These are phyloP conservation scores for Lyophyllum shimeji DNA, from an alignment of 768 basidiomycete genomes.

Conservation along the genomic window DNA sequence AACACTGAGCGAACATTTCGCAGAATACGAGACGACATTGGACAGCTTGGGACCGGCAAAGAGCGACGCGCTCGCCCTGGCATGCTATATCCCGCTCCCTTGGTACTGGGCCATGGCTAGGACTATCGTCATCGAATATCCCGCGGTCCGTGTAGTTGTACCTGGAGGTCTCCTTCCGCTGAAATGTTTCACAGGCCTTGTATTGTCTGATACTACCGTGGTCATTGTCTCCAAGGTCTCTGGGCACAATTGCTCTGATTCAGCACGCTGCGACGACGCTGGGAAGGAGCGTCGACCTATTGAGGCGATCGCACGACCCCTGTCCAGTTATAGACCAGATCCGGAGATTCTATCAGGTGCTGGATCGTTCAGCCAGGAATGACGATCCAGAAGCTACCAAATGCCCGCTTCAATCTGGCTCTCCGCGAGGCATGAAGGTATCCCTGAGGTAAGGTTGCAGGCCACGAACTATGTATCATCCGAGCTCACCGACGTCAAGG, in stretches of 20 bases:
- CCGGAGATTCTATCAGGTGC: conserved; percentile 18
- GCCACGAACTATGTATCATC: neutral
- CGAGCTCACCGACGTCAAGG: neutral
- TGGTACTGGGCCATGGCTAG: conserved; percentile 38
- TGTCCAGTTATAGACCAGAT: conserved; percentile 15
- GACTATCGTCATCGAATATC: conserved; percentile 30
- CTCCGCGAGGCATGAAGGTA: conserved; percentile 22
- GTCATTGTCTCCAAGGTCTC: conserved; percentile 26
- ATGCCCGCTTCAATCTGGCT: conserved; percentile 12
- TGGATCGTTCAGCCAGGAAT: conserved; percentile 3
- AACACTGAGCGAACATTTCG: neutral
- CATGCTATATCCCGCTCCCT: conserved; percentile 28
- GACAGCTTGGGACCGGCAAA: conserved; percentile 28
- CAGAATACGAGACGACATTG: conserved; percentile 37
- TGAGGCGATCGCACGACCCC: conserved; percentile 12
- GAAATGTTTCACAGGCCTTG: conserved; percentile 16
- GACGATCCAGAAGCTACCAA: neutral
- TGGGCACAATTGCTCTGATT: conserved; percentile 32
- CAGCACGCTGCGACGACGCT: conserved; percentile 26
- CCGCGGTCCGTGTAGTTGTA: conserved; percentile 29
- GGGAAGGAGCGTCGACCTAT: conserved; percentile 10
- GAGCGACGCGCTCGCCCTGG: conserved; percentile 27
- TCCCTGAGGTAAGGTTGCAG: conserved; percentile 18
- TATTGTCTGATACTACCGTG: conserved; percentile 23
- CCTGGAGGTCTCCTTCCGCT: neutral